Conservation (phyloP, 2,329 filamentous ascomycete genomes). For the Phialocephala sp. region DNA sequence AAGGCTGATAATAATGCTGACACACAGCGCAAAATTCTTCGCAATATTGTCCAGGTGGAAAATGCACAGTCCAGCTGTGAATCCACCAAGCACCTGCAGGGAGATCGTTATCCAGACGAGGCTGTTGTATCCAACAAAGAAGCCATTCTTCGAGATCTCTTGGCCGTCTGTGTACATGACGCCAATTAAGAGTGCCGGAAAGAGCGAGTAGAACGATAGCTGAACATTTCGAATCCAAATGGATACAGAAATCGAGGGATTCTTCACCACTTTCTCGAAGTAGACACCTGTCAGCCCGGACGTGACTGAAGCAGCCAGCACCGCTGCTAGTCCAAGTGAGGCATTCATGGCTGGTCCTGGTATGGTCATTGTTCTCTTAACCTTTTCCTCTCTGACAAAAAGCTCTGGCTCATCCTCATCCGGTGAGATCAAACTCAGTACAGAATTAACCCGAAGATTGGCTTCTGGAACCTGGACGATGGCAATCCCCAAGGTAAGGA, state of each 20-base stretch:
- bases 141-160: slow-evolving; percentile 1
- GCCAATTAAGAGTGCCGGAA: neutral
- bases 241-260: neutral
- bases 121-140: slow-evolving; percentile 3
- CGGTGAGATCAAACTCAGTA: neutral
- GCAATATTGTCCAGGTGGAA: slow-evolving; percentile 6
- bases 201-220: neutral
- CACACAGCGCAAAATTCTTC: slow-evolving; percentile 7
- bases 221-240: slow-evolving; percentile 2
- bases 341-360: neutral
- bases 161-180: neutral
- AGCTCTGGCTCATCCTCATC: neutral
- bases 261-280: slow-evolving; percentile 7
- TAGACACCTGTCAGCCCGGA: slow-evolving; percentile 1
- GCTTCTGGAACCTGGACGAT: slow-evolving; percentile 3
- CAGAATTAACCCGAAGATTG: neutral
- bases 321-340: neutral
- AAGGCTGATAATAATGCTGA: neutral
- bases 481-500: neutral
- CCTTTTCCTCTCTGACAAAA: neutral
- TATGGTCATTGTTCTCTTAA: neutral
- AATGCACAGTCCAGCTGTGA: neutral
- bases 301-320: neutral
- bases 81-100: neutral
- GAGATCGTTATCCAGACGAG: neutral